phyloP scores from a whole-genome alignment of 176 grass and related monocot genomes.

The Paspalum notatum region DNA sequence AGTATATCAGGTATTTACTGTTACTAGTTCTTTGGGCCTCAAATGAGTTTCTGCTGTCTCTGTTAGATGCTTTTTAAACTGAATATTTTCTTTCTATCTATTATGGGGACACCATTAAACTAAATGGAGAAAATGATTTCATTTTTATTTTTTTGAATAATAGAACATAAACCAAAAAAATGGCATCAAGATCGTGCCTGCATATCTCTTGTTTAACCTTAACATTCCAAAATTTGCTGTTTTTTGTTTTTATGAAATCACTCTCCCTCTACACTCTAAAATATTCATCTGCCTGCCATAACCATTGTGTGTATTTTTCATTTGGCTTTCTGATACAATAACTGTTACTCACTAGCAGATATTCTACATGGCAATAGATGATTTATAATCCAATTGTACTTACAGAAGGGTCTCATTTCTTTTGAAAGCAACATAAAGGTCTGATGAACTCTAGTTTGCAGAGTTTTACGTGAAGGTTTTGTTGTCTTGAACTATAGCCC shows the following conservation, averaged over 20 bases:
- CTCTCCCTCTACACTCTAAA: neutral
- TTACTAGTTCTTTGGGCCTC: constrained; percentile 6
- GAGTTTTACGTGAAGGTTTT: constrained; percentile 8
- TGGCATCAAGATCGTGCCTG: constrained; percentile 4
- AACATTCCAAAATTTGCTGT: constrained; percentile 1
- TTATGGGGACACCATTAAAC: constrained; percentile 16
- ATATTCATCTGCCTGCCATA: neutral
- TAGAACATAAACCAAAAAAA: constrained; percentile 11
- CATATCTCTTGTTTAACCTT: constrained; percentile 21
- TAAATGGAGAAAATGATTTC: constrained; percentile 18
- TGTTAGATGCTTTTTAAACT: constrained; percentile 38
- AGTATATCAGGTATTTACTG: constrained; percentile 86
- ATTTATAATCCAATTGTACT: constrained; percentile 8
- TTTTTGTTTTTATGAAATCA: too few species aligned
- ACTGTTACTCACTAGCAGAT: neutral
- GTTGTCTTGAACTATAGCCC: constrained; percentile 11
- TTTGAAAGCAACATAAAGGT: neutral
- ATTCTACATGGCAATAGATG: constrained; percentile 17
- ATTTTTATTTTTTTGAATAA: neutral
- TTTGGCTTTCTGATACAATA: constrained; percentile 6
- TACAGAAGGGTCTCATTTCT: constrained; percentile 2
- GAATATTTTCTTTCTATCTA: constrained; percentile 41
- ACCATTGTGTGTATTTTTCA: neutral
- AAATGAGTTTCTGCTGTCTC: constrained; percentile 8
- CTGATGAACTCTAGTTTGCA: neutral